Base-by-base conservation (phyloP, 1,284 basidiomycete species). In the Rhodotorula sp. region DNA sequence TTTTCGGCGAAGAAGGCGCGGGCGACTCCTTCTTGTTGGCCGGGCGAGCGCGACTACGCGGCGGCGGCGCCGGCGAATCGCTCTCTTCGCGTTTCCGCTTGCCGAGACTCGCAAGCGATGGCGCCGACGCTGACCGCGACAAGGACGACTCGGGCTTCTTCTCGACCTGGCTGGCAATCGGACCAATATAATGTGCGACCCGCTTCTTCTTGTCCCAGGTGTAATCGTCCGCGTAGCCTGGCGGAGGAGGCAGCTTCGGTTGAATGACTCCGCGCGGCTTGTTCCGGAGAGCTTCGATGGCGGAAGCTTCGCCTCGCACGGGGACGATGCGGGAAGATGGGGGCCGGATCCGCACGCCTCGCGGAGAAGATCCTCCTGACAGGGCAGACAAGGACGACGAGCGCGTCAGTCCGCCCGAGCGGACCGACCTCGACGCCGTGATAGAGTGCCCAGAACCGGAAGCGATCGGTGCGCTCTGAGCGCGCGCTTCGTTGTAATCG, bases 201-300 rank as follows among this genome's bases (percentile, higher is more conserved):
- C 64, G 67, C 39, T 54, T 64, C 43, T 47, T 65, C 14, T 20
- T 4, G 54, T 76, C 72, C 70, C 69, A 76, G 0, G 8, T 20
- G 71, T 76, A 76, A 29, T 73, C 63, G 26, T 65, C 29, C 0
- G 14, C 26, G 66, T 76, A 76, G 21, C 67, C 69, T 1, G 69
- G 69, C 15, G 75, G 75, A 7, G 75, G 75, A 21, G 47, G 23
- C 34, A 76, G 67, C 47, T 68, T 70, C 2, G 73, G 71, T 46
- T 76, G 75, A 5, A 75, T 60, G 29, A 75, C 58, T 5, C 49
- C 59, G 12, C 75, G 75, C 20, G 71, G 66, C 12, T 67, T 51
- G 21, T 8, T n/a, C 15, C 75, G 75, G 15, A 74, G 43, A 5
- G 60, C 63, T 49, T 76, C 74, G 46, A 64, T 26, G 14, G 51